Percentiles rank a stretch among this genome's conserved stretches.
Evolutionary conservation across 2,329 filamentous ascomycete species (phyloP).

Genomic region (Ophiostoma pallidulum): DNA sequence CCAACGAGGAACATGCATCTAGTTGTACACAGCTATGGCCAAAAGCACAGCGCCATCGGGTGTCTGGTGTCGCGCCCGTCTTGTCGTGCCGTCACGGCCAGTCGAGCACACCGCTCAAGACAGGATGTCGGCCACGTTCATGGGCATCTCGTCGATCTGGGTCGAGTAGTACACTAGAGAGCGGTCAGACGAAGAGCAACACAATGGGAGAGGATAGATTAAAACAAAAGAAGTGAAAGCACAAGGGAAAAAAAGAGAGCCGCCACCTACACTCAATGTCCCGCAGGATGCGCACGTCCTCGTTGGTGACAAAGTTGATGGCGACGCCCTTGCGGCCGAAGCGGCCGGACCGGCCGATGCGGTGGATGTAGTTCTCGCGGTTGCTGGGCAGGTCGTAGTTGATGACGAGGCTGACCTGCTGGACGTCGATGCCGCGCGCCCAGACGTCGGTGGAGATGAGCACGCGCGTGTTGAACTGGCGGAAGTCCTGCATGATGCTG

Average conservation of each 20-base stretch:
- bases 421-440: constrained; percentile 97
- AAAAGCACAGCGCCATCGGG: too few species aligned
- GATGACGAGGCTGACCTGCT: constrained; percentile 96
- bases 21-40: too few species aligned
- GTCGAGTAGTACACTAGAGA: constrained; percentile 78
- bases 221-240: background rate
- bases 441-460: constrained; percentile 96
- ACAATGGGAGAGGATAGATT: background rate
- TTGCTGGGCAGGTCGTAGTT: constrained; percentile 98
- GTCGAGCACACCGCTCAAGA: constrained; percentile 10
- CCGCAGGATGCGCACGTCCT: constrained; percentile 92
- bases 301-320: constrained; percentile 98
- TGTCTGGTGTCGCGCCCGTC: too few species aligned
- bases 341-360: constrained; percentile 88
- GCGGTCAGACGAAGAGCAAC: background rate
- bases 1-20: too few species aligned
- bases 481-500: constrained; percentile 98
- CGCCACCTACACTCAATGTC: constrained; percentile 76
- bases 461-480: constrained; percentile 90
- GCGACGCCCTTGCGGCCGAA: constrained; percentile 98
- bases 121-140: constrained; percentile 69
- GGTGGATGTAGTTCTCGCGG: constrained; percentile 99
- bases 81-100: too few species aligned
- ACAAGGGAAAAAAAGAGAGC: background rate
- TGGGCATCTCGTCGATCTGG: constrained; percentile 97